phyloP scores from a whole-genome alignment of 2,329 filamentous ascomycete species.

The Neurospora sp. region DNA sequence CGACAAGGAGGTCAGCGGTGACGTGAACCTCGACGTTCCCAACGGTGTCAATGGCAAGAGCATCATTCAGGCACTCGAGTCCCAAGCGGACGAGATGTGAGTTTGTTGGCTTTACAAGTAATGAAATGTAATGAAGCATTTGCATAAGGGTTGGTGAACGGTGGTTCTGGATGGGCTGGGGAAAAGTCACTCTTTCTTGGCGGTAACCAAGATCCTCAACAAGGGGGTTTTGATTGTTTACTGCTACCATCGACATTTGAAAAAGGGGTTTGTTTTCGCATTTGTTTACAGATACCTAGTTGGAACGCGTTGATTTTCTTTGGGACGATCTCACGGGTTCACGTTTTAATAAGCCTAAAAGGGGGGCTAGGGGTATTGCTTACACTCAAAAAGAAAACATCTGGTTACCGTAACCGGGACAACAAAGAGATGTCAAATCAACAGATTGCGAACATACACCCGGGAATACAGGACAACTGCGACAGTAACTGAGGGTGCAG shows the following conservation, averaged over 20 bases:
- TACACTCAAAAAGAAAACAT: neutral
- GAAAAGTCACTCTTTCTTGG: neutral
- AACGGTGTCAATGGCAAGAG: conserved; percentile 18
- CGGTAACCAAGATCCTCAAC: neutral
- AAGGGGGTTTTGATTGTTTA: neutral
- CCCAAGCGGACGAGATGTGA: conserved; percentile 21
- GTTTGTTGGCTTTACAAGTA: neutral
- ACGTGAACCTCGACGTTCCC: conserved; percentile 24
- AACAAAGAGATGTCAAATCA: neutral
- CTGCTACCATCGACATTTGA: neutral
- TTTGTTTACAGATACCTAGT: neutral
- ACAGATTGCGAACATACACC: neutral
- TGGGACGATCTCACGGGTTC: neutral
- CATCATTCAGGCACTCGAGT: conserved; percentile 26
- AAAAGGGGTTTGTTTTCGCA: neutral
- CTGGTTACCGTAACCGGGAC: neutral
- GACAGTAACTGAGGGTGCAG: neutral
- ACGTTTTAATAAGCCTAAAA: neutral
- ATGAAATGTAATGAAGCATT: conserved; percentile 1
- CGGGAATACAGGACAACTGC: neutral
- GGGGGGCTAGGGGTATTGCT: neutral
- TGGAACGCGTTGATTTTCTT: neutral
- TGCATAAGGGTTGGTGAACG: neutral
- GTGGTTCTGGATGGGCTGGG: neutral
- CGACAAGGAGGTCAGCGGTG: conserved; percentile 34